phyloP scores from a whole-genome alignment of 352 stramenopile species.

The Globisporangium nagaii region DNA sequence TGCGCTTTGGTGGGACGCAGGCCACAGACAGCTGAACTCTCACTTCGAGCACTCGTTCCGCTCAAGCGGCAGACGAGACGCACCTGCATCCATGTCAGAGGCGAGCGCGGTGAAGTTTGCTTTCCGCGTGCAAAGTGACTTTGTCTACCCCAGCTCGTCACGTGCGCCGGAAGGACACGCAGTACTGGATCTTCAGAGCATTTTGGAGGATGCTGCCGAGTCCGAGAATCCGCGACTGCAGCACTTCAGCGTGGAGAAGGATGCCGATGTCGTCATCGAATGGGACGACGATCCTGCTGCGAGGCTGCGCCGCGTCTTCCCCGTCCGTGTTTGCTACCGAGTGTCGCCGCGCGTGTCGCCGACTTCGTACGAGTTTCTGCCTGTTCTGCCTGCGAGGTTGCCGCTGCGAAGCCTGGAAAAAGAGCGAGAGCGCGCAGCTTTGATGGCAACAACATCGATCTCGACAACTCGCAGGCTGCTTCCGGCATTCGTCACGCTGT shows the following conservation, averaged over 20 bases:
- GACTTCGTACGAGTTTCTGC: not conserved
- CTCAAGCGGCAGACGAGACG: not conserved
- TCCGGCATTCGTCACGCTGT: slow-evolving; percentile 3
- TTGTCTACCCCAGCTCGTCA: slow-evolving; percentile 12
- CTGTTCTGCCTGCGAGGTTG: not conserved
- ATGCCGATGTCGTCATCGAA: slow-evolving; percentile 6
- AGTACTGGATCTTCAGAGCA: slow-evolving; percentile 15
- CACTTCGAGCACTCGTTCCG: slow-evolving; percentile 30
- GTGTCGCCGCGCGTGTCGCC: not conserved
- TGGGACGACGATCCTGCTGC: not conserved
- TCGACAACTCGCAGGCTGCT: slow-evolving; percentile 3
- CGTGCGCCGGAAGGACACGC: slow-evolving; percentile 16
- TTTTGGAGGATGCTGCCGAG: not conserved
- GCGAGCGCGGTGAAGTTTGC: slow-evolving; percentile 14
- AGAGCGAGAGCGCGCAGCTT: not conserved
- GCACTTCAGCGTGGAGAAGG: not conserved
- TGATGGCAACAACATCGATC: not conserved
- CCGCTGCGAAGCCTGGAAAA: not conserved
- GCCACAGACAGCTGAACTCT: slow-evolving; percentile 34
- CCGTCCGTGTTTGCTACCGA: slow-evolving; percentile 5
- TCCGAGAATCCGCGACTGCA: not conserved
- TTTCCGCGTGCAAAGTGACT: slow-evolving; percentile 20
- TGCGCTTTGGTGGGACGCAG: slow-evolving; percentile 51
- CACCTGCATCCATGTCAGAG: slow-evolving; percentile 5
- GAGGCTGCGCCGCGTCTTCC: not conserved